A percentile compares a stretch with the other conserved stretches of the same genome.
phyloP scores from a whole-genome alignment of 768 basidiomycete genomes.

The Inosperma sp. region DNA sequence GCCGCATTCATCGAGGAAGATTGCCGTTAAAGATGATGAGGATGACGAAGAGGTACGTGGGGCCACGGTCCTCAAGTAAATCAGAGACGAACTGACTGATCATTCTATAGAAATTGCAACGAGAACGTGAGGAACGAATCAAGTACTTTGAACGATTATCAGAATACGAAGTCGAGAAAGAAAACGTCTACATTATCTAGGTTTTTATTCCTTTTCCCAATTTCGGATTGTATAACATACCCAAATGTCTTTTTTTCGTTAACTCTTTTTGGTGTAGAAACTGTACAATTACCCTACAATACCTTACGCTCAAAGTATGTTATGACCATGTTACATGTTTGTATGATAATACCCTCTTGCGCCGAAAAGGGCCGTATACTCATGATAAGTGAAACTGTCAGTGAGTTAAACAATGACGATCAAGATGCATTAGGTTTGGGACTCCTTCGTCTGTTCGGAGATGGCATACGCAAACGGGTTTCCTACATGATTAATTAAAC shows the following conservation, averaged over 20 bases:
- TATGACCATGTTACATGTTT: too few relatives aligned
- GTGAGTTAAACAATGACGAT: too few relatives aligned
- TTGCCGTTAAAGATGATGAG: constrained; percentile 5
- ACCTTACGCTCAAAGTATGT: too few relatives aligned
- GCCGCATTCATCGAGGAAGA: constrained; percentile 2
- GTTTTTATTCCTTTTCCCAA: not conserved
- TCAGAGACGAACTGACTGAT: too few relatives aligned
- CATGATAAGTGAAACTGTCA: too few relatives aligned
- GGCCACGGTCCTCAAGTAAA: too few relatives aligned
- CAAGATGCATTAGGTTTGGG: not conserved
- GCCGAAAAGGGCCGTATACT: too few relatives aligned
- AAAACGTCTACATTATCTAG: constrained; percentile 57
- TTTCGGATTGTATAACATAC: not conserved
- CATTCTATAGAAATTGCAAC: constrained; percentile 42
- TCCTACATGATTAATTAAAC: constrained; percentile 20
- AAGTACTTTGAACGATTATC: constrained; percentile 53
- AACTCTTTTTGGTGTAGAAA: too few relatives aligned
- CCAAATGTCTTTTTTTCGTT: not conserved
- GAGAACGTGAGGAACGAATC: constrained; percentile 45
- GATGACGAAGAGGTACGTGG: constrained; percentile 2
- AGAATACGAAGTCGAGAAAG: constrained; percentile 49
- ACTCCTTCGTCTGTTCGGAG: constrained; percentile 18
- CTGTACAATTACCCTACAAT: too few relatives aligned
- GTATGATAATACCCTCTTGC: too few relatives aligned
- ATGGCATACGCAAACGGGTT: constrained; percentile 37